Evolutionary conservation across 2,329 filamentous ascomycete species (phyloP), one percentile per base, ranked within the genome.

Genomic region (Monilinia laxa): DNA sequence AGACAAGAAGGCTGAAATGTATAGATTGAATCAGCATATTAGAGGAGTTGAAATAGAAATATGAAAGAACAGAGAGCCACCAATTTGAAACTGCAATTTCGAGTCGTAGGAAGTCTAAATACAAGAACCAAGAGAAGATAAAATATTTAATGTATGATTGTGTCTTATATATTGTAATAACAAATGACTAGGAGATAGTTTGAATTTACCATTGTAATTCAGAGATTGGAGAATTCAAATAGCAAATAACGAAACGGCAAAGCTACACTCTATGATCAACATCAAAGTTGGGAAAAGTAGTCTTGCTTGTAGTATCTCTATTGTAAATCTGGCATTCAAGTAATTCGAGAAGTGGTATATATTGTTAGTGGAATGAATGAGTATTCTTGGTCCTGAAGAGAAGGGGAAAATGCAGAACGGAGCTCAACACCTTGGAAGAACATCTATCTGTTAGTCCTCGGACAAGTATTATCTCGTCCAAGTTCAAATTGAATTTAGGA

Each of bases 91-190:
- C 7, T 20, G 0, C 3, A 10, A 25, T 12, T 6, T 23, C 20
- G 11, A 23, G 11, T 6, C 7, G 1, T 6, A 2, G 10, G 2
- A 25, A 35, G 2, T 38, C 12, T 2, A 25, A 4, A 14, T 1
- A 25, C 23, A 9, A 18, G 12, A 60, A 60, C n/a, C 2, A 25
- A n/a, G 23, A 51, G n/a, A 20, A 14, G 28, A 18, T 60, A 25
- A 25, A 23, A 25, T 38, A 4, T 2, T 51, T 10, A 28, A 20
- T 51, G 9, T 12, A 12, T 1, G 16, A 25, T 23, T 28, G 12
- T 28, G 14, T 3, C 23, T 2, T 10, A 23, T 20, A 14, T 14
- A 47, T 16, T n/a, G 12, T 11, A 10, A 51, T 20, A n/a, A 16
- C 45, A 51, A 25, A 11, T 16, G 2, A 38, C 16, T 10, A 6